Conservation (phyloP, 768 basidiomycete genomes). For the Panaeolus papilionaceus region DNA sequence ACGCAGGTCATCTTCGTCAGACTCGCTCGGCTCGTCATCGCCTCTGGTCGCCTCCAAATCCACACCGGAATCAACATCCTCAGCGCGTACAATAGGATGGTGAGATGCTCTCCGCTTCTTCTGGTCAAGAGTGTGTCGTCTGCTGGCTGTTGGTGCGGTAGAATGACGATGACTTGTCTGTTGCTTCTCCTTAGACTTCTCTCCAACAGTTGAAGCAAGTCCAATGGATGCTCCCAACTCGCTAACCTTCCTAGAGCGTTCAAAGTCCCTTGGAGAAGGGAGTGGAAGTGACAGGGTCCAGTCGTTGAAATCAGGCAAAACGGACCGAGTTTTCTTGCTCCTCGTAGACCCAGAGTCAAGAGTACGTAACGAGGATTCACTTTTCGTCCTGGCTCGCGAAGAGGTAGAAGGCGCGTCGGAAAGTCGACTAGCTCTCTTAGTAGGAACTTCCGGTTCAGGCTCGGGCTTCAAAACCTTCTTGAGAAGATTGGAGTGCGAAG, state of each 20-base stretch:
- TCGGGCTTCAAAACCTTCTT: constrained; percentile 15
- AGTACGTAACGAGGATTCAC: constrained; percentile 26
- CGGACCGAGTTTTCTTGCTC: constrained; percentile 1
- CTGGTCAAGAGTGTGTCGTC: constrained; percentile 1
- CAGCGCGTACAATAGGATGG: background rate
- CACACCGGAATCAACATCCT: constrained; percentile 9
- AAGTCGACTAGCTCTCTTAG: constrained; percentile 6
- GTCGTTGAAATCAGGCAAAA: constrained; percentile 20
- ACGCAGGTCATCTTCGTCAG: constrained; percentile 3
- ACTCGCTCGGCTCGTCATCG: constrained; percentile 5
- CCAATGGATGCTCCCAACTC: background rate
- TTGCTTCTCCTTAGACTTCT: constrained; percentile 5
- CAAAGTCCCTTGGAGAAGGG: constrained; percentile 14
- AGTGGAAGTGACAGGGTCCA: constrained; percentile 30
- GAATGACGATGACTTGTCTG: constrained; percentile 7
- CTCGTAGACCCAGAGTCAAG: constrained; percentile 4
- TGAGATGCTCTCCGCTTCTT: background rate
- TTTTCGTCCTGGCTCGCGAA: constrained; percentile 26
- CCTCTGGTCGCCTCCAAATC: background rate
- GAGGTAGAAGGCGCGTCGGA: background rate
- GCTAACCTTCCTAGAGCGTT: background rate
- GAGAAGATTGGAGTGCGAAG: background rate
- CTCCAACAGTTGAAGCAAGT: constrained; percentile 5
- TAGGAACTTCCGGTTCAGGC: background rate
- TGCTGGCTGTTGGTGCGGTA: background rate